Percentiles rank a stretch among this genome's conserved stretches.
These are phyloP conservation scores for Mycena venus DNA, from an alignment of 768 basidiomycete species.

Conservation along the genomic window DNA sequence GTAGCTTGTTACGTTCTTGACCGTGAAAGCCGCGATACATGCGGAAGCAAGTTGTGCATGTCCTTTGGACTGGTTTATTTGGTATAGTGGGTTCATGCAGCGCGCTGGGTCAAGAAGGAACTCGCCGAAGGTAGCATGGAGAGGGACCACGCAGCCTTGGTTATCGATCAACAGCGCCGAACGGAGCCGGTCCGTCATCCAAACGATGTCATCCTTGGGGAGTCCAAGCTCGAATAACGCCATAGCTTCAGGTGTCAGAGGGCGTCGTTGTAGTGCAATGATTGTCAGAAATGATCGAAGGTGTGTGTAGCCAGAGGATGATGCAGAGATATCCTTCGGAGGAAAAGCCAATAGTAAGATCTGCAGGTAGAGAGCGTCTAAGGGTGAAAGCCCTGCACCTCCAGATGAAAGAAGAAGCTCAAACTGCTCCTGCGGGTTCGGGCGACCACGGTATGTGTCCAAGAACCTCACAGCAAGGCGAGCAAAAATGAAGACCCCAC, in stretches of 20 bases:
- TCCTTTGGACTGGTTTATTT: neutral
- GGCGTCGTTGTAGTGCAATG: neutral
- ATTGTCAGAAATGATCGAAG: conserved; percentile 4
- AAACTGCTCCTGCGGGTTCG: neutral
- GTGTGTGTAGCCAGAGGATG: neutral
- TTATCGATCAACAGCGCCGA: neutral
- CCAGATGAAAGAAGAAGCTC: conserved; percentile 7
- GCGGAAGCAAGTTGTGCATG: neutral
- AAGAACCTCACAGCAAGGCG: neutral
- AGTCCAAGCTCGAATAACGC: neutral
- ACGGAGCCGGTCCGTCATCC: conserved; percentile 16
- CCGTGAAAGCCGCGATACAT: neutral
- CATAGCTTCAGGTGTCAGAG: neutral
- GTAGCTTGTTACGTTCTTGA: neutral
- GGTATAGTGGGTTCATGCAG: conserved; percentile 5
- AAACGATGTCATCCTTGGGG: neutral
- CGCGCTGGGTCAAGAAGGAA: conserved; percentile 6
- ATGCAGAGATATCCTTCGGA: neutral
- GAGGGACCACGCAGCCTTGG: neutral
- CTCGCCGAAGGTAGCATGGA: conserved; percentile 14
- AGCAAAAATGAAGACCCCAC: conserved; percentile 4
- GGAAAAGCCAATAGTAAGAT: conserved; percentile 8
- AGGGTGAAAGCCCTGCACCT: conserved; percentile 1
- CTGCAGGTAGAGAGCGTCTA: conserved; percentile 8
- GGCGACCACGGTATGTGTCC: neutral